Percentiles rank a stretch among this genome's conserved stretches.
phyloP scores from a whole-genome alignment of 768 basidiomycete genomes.

The Mycena vulgaris region DNA sequence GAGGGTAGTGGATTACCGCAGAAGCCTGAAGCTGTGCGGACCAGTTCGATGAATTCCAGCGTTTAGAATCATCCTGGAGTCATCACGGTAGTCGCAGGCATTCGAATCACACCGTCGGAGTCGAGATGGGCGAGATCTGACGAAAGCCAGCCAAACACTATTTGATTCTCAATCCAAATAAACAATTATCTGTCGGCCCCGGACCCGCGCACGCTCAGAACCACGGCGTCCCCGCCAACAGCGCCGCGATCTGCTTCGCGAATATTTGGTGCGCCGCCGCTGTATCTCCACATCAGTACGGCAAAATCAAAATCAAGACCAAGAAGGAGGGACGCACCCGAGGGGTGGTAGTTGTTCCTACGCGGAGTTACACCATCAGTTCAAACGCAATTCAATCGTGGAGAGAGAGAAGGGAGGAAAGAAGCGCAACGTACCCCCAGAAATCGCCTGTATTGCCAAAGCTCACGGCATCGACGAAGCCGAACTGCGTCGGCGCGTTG shows the following conservation, averaged over 20 bases:
- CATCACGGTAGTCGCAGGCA: too few species aligned
- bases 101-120: too few species aligned
- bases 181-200: too few species aligned
- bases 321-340: constrained; percentile 53
- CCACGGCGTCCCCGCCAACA: constrained; percentile 28
- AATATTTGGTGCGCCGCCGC: constrained; percentile 34
- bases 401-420: not conserved
- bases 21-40: too few species aligned
- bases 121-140: too few species aligned
- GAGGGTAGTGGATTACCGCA: too few species aligned
- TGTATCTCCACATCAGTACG: too few species aligned
- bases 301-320: not conserved
- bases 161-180: too few species aligned
- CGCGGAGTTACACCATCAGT: not conserved
- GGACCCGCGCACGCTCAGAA: constrained; percentile 11
- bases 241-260: constrained; percentile 26
- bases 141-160: too few species aligned
- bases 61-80: too few species aligned
- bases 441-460: constrained; percentile 57
- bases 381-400: too few species aligned
- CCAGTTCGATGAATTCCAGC: too few species aligned
- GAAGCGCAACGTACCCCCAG: constrained; percentile 63
- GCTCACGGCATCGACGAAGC: constrained; percentile 70
- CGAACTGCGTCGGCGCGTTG: constrained; percentile 63
- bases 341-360: constrained; percentile 71